Evolutionary conservation across 164 flowering plant genomes (phyloP).

Genomic region (Umbellularia californica): DNA sequence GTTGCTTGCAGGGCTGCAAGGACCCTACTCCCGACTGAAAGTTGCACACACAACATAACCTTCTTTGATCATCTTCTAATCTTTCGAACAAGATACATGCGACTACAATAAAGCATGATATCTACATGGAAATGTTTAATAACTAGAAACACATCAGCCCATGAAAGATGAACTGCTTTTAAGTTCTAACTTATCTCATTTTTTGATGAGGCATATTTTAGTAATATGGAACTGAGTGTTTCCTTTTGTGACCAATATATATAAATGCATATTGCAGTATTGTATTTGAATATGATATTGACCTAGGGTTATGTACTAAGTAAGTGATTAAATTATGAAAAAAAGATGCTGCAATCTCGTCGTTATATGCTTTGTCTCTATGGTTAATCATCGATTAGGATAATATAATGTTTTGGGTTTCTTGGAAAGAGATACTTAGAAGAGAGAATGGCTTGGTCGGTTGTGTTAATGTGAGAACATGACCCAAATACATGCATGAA

Average conservation of each 20-base stretch:
- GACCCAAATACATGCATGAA: too few species aligned
- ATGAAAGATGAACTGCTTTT: background rate
- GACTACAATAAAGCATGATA: background rate
- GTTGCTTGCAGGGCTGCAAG: background rate
- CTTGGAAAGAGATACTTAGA: too few species aligned
- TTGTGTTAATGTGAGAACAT: too few species aligned
- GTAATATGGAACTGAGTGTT: background rate
- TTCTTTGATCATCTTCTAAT: too few species aligned
- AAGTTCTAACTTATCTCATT: background rate
- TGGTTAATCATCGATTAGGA: too few species aligned
- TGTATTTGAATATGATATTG: background rate
- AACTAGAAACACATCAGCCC: too few species aligned
- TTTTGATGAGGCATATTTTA: background rate
- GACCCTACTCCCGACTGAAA: background rate
- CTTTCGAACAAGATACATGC: background rate
- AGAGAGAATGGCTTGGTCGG: too few species aligned
- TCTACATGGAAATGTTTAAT: too few species aligned
- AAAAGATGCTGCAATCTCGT: too few species aligned
- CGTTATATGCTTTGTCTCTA: too few species aligned
- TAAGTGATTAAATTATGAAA: background rate
- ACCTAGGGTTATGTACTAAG: background rate
- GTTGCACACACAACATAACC: background rate
- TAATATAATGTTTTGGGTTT: too few species aligned
- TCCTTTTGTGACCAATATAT: background rate
- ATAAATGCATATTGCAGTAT: background rate